These are phyloP conservation scores for Leishmania guyanensis DNA, from an alignment of 208 protist species.

Conservation along the genomic window DNA sequence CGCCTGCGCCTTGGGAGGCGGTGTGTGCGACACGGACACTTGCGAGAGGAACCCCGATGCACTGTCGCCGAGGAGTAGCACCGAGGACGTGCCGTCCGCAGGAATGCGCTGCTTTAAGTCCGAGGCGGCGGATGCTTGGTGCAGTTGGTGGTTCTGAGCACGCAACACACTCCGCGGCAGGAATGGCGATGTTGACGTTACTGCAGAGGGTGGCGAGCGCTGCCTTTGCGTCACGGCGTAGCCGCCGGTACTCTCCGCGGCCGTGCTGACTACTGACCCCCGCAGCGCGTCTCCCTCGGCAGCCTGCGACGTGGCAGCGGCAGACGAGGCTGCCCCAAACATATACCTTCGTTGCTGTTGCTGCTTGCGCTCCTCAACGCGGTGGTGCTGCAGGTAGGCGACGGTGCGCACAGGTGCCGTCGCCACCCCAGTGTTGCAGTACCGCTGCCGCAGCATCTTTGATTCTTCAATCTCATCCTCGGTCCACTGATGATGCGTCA, in stretches of 20 bases:
- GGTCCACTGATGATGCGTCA: slow-evolving; percentile 54
- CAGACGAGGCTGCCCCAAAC: background rate
- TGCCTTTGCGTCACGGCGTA: slow-evolving; percentile 18
- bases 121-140: background rate
- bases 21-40: slow-evolving; percentile 16
- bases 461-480: slow-evolving; percentile 49
- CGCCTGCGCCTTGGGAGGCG: background rate
- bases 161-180: slow-evolving; percentile 32
- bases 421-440: slow-evolving; percentile 30
- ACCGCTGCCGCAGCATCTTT: slow-evolving; percentile 41
- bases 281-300: slow-evolving; percentile 7
- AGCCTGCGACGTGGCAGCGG: background rate
- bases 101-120: background rate
- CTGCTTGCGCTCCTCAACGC: slow-evolving; percentile 21
- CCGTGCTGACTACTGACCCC: slow-evolving; percentile 1
- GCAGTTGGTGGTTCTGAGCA: slow-evolving; percentile 19
- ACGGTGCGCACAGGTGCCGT: slow-evolving; percentile 42
- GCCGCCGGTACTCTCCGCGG: background rate
- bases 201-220: background rate
- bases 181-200: slow-evolving; percentile 27
- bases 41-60: slow-evolving; percentile 6
- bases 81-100: background rate
- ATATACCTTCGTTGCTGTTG: background rate
- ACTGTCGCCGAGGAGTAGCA: slow-evolving; percentile 1
- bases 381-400: slow-evolving; percentile 31